Base-by-base conservation (phyloP, 805 yeast species). In the Teunomyces panamensis region DNA sequence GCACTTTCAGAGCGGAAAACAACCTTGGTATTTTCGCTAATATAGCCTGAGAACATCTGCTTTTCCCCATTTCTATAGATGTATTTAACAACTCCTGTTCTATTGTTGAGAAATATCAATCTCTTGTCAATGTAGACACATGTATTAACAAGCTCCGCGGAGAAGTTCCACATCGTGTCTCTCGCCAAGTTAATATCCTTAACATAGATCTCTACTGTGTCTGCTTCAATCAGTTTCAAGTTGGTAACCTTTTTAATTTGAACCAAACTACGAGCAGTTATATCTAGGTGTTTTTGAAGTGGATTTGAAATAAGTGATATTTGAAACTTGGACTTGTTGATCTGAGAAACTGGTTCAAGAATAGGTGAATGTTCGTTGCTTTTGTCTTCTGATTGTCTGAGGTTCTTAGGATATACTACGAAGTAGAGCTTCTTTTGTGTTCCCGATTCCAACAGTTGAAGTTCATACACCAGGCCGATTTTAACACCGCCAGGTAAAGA, bases 1-100 rank as follows among this genome's bases (percentile, higher is more conserved):
- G 97, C 95, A 35, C 96, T 85, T 58, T 92, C 97, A 1, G 97
- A 89, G 42, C 99, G 77, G 63, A 87, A 92, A 0, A 90, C 88
- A 27, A 94, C 69, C 54, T 84, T 85, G 3, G 99, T 91, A 26
- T 80, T 73, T 14, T 74, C 74, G 1, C 91, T 87, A 42, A 92
- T 73, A 57, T 82, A 89, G 0, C 89, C 92, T 8, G 96, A 87
- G 53, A 86, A 81, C 17, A 79, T 74, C 54, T 82, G 83, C 49
- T 74, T 75, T 1, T 96, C 24, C 6, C 24, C 96, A 50, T 80
- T 73, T 48, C 83, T 76, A 57, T 79, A 84, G 7, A 90, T 77
- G 32, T 80, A 77, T 45, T 81, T 79, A 1, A 89, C 82, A 0
- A 77, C 68, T 0, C 87, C 84, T 41, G 94, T 71, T 4, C 91